Conservation (phyloP, 768 basidiomycete species). For the Suillus luteus region DNA sequence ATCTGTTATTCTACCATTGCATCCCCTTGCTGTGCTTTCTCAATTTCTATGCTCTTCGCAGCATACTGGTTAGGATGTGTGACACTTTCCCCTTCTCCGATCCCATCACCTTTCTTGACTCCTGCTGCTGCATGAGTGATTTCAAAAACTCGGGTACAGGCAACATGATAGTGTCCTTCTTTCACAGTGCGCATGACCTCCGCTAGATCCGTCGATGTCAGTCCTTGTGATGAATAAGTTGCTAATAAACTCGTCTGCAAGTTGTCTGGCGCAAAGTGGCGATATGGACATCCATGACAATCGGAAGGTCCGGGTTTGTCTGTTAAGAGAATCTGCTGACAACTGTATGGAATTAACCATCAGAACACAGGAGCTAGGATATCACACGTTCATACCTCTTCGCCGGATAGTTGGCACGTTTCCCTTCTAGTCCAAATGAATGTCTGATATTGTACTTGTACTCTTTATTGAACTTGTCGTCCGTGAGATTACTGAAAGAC, state of each 20-base stretch:
- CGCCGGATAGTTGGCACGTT: constrained; percentile 91
- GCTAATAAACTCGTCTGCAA: constrained; percentile 75
- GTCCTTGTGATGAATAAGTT: constrained; percentile 62
- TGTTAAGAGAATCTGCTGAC: constrained; percentile 79
- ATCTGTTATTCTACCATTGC: constrained; percentile 41
- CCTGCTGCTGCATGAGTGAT: constrained; percentile 75
- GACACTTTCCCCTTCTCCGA: constrained; percentile 84
- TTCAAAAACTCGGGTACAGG: constrained; percentile 97
- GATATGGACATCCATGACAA: constrained; percentile 90
- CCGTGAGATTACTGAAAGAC: constrained; percentile 75
- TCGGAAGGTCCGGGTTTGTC: constrained; percentile 69
- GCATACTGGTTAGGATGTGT: constrained; percentile 94
- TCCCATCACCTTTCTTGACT: constrained; percentile 86
- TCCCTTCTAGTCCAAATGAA: constrained; percentile 91
- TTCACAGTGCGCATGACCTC: constrained; percentile 85
- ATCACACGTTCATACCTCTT: constrained; percentile 59
- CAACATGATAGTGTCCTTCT: constrained; percentile 85
- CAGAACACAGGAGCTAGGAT: constrained; percentile 1
- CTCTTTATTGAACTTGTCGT: constrained; percentile 98
- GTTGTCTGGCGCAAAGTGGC: constrained; percentile 84
- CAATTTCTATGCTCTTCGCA: constrained; percentile 69
- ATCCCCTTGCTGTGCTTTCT: constrained; percentile 45
- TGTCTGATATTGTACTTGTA: constrained; percentile 98
- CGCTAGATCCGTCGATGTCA: constrained; percentile 67
- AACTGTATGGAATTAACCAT: constrained; percentile 50